Percentiles rank a stretch among this genome's conserved stretches.
Evolutionary conservation across 257 asterid species (phyloP).

Genomic region (Ilex asprella): DNA sequence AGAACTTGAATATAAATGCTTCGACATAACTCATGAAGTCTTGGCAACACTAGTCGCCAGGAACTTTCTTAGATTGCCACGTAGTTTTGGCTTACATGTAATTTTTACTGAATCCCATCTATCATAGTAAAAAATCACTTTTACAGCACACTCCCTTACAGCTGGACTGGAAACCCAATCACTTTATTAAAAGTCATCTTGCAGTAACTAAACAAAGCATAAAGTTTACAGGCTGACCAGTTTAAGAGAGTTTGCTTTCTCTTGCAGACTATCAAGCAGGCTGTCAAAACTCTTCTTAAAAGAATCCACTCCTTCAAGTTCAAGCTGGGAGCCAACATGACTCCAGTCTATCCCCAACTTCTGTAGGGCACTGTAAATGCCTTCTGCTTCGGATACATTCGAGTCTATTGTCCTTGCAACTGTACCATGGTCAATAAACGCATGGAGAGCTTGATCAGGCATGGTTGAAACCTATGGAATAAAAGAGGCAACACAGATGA

Average conservation of each 20-base stretch:
- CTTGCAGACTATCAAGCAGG: conserved; percentile 90
- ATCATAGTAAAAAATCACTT: background rate
- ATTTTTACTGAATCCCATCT: no score
- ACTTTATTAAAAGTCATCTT: conserved; percentile 27
- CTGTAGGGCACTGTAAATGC: conserved; percentile 76
- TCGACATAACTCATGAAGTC: no score
- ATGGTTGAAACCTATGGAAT: conserved; percentile 74
- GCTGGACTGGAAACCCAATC: conserved; percentile 21
- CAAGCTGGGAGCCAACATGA: conserved; percentile 74
- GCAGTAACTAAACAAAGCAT: conserved; percentile 1
- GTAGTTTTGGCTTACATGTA: no score
- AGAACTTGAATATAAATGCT: no score
- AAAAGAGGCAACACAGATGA: background rate
- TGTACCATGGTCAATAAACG: conserved; percentile 80
- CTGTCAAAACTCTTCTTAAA: conserved; percentile 95
- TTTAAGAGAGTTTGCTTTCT: conserved; percentile 87
- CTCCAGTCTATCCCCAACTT: conserved; percentile 93
- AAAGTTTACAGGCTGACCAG: conserved; percentile 48
- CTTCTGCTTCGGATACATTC: conserved; percentile 81
- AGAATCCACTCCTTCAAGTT: conserved; percentile 89
- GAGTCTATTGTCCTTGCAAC: conserved; percentile 92
- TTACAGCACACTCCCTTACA: conserved; percentile 21
- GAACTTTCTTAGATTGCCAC: no score
- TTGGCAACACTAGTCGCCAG: no score
- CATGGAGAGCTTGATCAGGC: conserved; percentile 98